Conservation (phyloP, 176 grass and related monocot genomes). For the Carex myosuroides region DNA sequence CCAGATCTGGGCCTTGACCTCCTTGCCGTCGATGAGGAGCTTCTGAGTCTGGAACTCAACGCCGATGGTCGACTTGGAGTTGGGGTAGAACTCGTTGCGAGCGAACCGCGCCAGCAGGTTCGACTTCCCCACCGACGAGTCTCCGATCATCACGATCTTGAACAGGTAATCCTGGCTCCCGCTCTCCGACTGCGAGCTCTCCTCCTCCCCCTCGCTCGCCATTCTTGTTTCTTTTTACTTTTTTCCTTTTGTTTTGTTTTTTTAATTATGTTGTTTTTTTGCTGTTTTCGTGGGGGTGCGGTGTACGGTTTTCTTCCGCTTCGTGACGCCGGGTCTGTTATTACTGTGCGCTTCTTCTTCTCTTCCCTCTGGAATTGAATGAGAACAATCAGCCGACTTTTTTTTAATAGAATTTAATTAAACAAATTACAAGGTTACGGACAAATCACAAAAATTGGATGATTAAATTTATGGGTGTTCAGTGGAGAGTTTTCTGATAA, state of each 20-base stretch:
- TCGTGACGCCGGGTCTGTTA: neutral
- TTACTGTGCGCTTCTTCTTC: neutral
- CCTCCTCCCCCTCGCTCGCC: constrained; percentile 10
- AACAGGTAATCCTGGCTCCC: constrained; percentile 20
- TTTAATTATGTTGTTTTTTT: neutral
- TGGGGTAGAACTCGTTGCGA: constrained; percentile 21
- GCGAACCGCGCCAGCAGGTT: constrained; percentile 15
- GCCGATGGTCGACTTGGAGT: constrained; percentile 21
- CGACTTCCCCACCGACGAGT: constrained; percentile 21
- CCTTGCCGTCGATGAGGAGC: constrained; percentile 30
- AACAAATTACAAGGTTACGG: neutral
- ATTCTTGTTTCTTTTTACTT: neutral
- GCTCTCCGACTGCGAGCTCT: neutral
- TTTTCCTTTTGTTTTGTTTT: neutral
- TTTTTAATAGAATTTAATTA: neutral
- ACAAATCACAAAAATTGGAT: neutral
- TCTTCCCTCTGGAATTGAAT: neutral
- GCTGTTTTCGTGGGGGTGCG: neutral
- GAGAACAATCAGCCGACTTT: neutral
- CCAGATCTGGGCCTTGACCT: constrained; percentile 45
- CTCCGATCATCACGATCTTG: constrained; percentile 28
- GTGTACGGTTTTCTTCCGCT: neutral
- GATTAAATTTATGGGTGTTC: neutral
- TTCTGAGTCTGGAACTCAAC: constrained; percentile 24
- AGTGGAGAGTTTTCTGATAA: neutral